These are phyloP conservation scores for Calonectria pauciramosa DNA, from an alignment of 2,329 filamentous ascomycete species.

Conservation along the genomic window DNA sequence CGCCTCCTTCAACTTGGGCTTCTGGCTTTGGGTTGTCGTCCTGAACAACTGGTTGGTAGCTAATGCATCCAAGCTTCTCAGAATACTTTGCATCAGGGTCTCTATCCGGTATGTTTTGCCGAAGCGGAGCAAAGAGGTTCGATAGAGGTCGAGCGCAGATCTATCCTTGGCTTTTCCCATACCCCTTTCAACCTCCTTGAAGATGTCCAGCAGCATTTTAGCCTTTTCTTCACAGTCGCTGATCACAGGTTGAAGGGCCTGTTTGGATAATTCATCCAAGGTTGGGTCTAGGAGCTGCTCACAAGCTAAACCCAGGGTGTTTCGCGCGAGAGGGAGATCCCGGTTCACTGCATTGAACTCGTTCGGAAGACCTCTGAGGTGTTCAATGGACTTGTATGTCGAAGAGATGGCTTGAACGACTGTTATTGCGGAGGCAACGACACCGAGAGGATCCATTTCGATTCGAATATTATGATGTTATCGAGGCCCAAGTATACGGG, in stretches of 20 bases:
- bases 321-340: constrained; percentile 4
- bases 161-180: not conserved
- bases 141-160: not conserved
- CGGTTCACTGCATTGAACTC: constrained; percentile 2
- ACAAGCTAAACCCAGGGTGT: not conserved
- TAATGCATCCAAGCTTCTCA: constrained; percentile 18
- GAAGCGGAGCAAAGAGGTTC: not conserved
- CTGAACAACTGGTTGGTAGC: constrained; percentile 17
- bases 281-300: not conserved
- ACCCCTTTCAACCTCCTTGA: constrained; percentile 2
- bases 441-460: constrained; percentile 10
- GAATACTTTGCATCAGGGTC: constrained; percentile 16
- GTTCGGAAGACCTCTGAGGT: constrained; percentile 6
- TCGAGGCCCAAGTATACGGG: too few relatives aligned
- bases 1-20: constrained; percentile 15
- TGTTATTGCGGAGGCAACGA: not conserved
- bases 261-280: not conserved
- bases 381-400: not conserved
- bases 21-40: constrained; percentile 11
- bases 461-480: too few relatives aligned
- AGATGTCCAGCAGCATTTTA: not conserved
- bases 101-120: constrained; percentile 13
- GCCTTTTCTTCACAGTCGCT: constrained; percentile 8
- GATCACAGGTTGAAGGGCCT: not conserved
- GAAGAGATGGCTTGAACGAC: not conserved